A percentile compares a stretch with the other conserved stretches of the same genome.
These are phyloP conservation scores for Hanseniaspora lindneri DNA, from an alignment of 805 yeast genomes.

Conservation along the genomic window DNA sequence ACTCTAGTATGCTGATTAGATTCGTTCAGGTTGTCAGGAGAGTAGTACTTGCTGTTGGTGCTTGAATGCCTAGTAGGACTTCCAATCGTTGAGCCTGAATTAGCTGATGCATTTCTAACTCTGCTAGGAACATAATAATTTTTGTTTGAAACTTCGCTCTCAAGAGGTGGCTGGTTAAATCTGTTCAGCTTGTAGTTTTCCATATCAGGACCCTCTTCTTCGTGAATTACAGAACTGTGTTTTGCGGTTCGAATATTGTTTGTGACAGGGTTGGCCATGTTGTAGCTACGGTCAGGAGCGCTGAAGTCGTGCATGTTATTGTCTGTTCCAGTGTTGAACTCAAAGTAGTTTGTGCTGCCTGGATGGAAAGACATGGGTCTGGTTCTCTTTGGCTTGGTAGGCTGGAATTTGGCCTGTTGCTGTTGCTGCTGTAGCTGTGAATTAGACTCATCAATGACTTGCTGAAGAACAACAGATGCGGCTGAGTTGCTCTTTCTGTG, in stretches of 20 bases:
- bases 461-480: slow-evolving; percentile 59
- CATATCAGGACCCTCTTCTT: slow-evolving; percentile 10
- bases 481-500: slow-evolving; percentile 36
- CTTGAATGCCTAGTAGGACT: slow-evolving; percentile 17
- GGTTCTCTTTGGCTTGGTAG: slow-evolving; percentile 49
- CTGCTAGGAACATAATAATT: background rate
- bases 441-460: slow-evolving; percentile 53
- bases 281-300: background rate
- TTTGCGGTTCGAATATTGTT: slow-evolving; percentile 2
- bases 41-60: slow-evolving; percentile 12
- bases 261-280: no score
- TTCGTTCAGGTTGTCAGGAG: slow-evolving; percentile 4
- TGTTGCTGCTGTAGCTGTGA: slow-evolving; percentile 1
- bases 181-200: background rate
- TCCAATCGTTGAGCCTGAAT: slow-evolving; percentile 14
- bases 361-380: slow-evolving; percentile 83
- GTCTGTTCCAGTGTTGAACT: background rate
- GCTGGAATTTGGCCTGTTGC: slow-evolving; percentile 16
- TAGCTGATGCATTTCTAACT: slow-evolving; percentile 9
- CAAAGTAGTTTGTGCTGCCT: background rate
- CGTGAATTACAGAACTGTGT: slow-evolving; percentile 13
- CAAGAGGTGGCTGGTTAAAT: background rate
- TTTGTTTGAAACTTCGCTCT: slow-evolving; percentile 2
- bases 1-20: slow-evolving; percentile 1
- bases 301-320: background rate